Conservation (phyloP, 805 yeast species). For the Komagataella mondaviorum region DNA sequence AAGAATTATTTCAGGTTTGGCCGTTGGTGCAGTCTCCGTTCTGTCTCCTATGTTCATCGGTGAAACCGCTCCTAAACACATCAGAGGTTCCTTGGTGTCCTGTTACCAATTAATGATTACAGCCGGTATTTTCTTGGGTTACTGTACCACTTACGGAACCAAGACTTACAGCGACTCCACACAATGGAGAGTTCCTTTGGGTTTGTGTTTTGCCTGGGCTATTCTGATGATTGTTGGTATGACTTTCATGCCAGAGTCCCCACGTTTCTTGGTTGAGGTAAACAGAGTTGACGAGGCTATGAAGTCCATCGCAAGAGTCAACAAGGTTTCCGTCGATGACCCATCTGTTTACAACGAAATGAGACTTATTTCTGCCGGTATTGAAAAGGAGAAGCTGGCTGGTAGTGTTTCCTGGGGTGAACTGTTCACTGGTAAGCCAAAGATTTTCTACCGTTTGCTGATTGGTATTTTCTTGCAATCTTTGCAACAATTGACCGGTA, state of each 20-base stretch:
- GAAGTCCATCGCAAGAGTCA: slow-evolving; percentile 32
- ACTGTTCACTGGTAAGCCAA: slow-evolving; percentile 35
- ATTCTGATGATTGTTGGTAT: slow-evolving; percentile 40
- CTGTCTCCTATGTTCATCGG: slow-evolving; percentile 46
- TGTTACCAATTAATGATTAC: slow-evolving; percentile 61
- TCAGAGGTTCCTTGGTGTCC: slow-evolving; percentile 61
- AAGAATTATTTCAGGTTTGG: slow-evolving; percentile 42
- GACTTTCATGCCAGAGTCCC: slow-evolving; percentile 55
- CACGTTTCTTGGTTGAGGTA: slow-evolving; percentile 48
- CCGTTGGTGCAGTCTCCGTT: slow-evolving; percentile 41
- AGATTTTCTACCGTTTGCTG: slow-evolving; percentile 23
- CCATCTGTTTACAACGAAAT: slow-evolving; percentile 19
- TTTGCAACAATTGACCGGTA: slow-evolving; percentile 63
- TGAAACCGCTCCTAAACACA: slow-evolving; percentile 55
- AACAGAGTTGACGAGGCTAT: slow-evolving; percentile 41
- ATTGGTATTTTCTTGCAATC: slow-evolving; percentile 45
- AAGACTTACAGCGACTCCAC: slow-evolving; percentile 33
- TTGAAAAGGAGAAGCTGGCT: slow-evolving; percentile 32
- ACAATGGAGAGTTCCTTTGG: slow-evolving; percentile 60
- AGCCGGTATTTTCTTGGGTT: slow-evolving; percentile 58
- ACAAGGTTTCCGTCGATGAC: slow-evolving; percentile 21
- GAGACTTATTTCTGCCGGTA: slow-evolving; percentile 26
- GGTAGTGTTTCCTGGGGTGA: slow-evolving; percentile 39
- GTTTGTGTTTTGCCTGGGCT: slow-evolving; percentile 40
- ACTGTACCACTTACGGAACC: slow-evolving; percentile 55